Evolutionary conservation across 176 grass and related monocot genomes (phyloP).

Genomic region (Ensete ventricosum): DNA sequence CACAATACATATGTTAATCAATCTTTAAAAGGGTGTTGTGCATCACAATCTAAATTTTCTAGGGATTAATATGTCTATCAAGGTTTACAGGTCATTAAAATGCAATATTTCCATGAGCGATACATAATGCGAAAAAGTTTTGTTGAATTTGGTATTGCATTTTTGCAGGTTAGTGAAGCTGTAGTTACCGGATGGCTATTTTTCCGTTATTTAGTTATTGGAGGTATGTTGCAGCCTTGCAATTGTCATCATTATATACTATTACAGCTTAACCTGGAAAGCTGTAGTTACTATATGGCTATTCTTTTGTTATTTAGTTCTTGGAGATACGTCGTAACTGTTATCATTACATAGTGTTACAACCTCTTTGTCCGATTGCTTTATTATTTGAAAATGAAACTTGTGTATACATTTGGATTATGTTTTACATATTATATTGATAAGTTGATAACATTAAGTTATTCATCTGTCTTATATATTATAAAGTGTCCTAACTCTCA

Average conservation of each 20-base stretch:
- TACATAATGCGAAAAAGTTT: not conserved
- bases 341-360: not conserved
- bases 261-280: not conserved
- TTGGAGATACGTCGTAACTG: not conserved
- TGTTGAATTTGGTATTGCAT: conserved; percentile 19
- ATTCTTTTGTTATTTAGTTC: not conserved
- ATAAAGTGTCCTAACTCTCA: too few relatives aligned
- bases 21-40: too few relatives aligned
- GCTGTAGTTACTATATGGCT: not conserved
- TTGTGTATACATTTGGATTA: not conserved
- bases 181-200: conserved; percentile 98
- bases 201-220: conserved; percentile 97
- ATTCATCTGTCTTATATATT: too few relatives aligned
- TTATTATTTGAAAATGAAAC: not conserved
- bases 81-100: too few relatives aligned
- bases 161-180: conserved; percentile 79
- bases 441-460: too few relatives aligned
- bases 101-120: too few relatives aligned
- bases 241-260: not conserved
- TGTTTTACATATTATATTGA: too few relatives aligned
- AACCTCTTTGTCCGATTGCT: not conserved
- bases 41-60: too few relatives aligned
- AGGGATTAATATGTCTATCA: not conserved
- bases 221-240: conserved; percentile 34
- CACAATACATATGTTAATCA: too few relatives aligned